Conservation (phyloP, 768 basidiomycete species). For the Pholiota conissans region DNA sequence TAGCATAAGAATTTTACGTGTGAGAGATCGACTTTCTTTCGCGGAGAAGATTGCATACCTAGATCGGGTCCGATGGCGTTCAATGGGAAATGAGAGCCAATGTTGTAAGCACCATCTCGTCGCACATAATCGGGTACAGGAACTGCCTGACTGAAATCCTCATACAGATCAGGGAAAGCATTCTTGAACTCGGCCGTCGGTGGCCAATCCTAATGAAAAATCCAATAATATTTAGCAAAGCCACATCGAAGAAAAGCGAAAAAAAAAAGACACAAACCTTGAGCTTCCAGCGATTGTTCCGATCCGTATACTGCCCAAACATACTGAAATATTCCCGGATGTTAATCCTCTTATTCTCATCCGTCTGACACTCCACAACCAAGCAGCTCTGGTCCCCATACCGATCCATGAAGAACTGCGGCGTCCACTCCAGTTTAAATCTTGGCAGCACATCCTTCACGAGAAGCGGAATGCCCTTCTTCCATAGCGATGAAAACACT, state of each 20-base stretch:
- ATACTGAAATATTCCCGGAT: constrained; percentile 77
- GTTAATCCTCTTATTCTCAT: constrained; percentile 58
- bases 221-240: background rate
- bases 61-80: constrained; percentile 81
- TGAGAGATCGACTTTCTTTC: background rate
- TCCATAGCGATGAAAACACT: constrained; percentile 46
- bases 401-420: constrained; percentile 73
- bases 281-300: constrained; percentile 67
- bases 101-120: constrained; percentile 84
- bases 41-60: constrained; percentile 41
- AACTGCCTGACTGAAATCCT: constrained; percentile 80
- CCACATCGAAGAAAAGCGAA: background rate
- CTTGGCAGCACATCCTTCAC: constrained; percentile 65
- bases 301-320: constrained; percentile 70
- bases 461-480: constrained; percentile 71
- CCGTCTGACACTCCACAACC: constrained; percentile 82
- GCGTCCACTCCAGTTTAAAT: constrained; percentile 77
- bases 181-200: constrained; percentile 81
- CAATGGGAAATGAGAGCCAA: constrained; percentile 85
- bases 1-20: constrained; percentile 24
- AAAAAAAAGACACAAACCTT: constrained; percentile 47
- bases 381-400: constrained; percentile 65
- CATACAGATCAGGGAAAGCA: constrained; percentile 81
- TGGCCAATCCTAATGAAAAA: constrained; percentile 79
- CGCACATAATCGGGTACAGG: constrained; percentile 91